Evolutionary conservation across 2,329 filamentous ascomycete genomes (phyloP), one percentile per base, ranked within the genome.

Genomic region (Apiospora kogelbergensis): DNA sequence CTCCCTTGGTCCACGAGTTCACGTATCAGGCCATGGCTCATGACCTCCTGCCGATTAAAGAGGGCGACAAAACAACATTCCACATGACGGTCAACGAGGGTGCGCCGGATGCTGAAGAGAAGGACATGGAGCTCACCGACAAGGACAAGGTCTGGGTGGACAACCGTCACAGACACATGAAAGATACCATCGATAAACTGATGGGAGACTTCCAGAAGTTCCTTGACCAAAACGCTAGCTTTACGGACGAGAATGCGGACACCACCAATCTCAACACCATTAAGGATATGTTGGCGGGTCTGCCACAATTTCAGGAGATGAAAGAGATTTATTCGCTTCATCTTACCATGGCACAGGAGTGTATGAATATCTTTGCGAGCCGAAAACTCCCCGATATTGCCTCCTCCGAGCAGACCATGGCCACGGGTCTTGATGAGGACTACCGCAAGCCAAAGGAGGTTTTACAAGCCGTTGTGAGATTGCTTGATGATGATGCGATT

Each of bases 1-100:
- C 95, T 0, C 96, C 96, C 1, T 82, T 98, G 13, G 78, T 98
- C 4, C 96, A 99, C 81, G 96, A 99, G 76, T 98, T 99, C 78
- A 98, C 96, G 15, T 99, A 98, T 79, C 96, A 99, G 80, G 94
- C 96, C 66, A 98, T 99, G 95, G 95, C 94, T 3, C 93, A 98
- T 79, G 96, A 99, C 78, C 84, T 99, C 10, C 83, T 99, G 40
- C 92, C 92, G 0, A 94, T 99, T 76, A 90, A 92, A 75, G 96
- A 98, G 67, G 91, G 89, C 30, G 94, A 97, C 72, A 97, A 96
- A 79, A 88, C 97, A 11, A 94, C 91, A 0, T 99, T 95, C 78
- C 91, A 90, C 73, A 95, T 94, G 67, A 84, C 88, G 1, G 84
- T 96, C 71, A 96, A 97, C 72, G 89, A 94, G 74, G 93, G 92